Conservation (phyloP, 73 alveolate species). For the Durusdinium trenchii region DNA sequence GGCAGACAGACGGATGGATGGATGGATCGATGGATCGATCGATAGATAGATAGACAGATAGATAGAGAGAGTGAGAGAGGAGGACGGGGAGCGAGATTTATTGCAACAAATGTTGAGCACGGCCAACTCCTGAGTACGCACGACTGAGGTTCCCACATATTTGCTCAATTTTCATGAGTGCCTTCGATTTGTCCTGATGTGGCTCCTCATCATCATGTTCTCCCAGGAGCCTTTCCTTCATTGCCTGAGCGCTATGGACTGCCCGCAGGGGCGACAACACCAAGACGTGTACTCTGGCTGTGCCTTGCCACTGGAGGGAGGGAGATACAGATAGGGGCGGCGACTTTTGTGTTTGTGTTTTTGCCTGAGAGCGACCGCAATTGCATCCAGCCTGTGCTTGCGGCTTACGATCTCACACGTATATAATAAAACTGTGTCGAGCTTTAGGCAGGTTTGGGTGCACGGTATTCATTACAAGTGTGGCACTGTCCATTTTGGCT, state of each 20-base stretch:
- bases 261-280: background rate
- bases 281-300: slow-evolving; percentile 17
- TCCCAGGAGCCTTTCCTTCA: slow-evolving; percentile 46
- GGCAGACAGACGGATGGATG: too few species aligned
- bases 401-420: too few species aligned
- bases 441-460: too few species aligned
- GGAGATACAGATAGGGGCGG: too few species aligned
- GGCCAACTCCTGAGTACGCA: background rate
- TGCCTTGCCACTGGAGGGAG: background rate
- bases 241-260: slow-evolving; percentile 13
- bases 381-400: too few species aligned
- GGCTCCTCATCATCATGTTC: slow-evolving; percentile 49
- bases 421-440: too few species aligned
- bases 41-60: too few species aligned
- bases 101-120: background rate
- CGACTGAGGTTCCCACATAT: slow-evolving; percentile 22
- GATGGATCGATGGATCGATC: too few species aligned
- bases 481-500: too few species aligned
- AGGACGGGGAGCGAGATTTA: background rate
- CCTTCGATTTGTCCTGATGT: background rate
- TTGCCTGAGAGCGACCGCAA: background rate
- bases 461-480: too few species aligned
- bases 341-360: too few species aligned
- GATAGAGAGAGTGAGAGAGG: background rate
- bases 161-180: slow-evolving; percentile 45